Evolutionary conservation across 495 filamentous ascomycete genomes (phyloP), one percentile per base, ranked within the genome.

Genomic region (Friedmanniomyces endolithicus): DNA sequence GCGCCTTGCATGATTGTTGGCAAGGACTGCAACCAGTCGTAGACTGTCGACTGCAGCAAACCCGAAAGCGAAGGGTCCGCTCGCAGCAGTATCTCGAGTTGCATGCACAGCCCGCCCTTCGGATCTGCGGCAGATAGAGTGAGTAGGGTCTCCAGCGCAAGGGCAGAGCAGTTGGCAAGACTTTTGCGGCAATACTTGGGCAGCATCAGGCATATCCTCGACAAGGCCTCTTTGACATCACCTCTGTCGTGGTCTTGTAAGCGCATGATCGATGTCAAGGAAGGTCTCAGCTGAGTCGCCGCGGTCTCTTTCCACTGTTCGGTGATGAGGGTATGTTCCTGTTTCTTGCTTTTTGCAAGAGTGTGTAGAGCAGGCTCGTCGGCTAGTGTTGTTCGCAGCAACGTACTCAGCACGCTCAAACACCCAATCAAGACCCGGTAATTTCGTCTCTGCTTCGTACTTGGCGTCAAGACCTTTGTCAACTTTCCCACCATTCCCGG

Each of bases 401-500:
- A 68, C 9, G 71, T 58, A 4, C 72, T 72, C 16, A 96, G 68
- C 0, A 80, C 68, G 4, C 75, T 69, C 16, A 97, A 67, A 22
- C 78, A 81, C 22, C 62, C 65, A 4, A 80, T 70, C 8, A 96
- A 70, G 0, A 90, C 73, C 57, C 72, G 79, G 56, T 76, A 82
- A 48, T 82, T 79, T 17, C 79, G 74, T 53, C 83, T 83, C 53
- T 72, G 71, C 51, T 80, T 78, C 7, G 78, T 79, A 1, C 78
- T 82, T 0, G 84, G 80, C 25, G 82, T 82, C 31, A 97, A 68
- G 16, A 85, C 71, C 67, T 83, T 89, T 11, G 82, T 84, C 45
- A 99, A 65, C 6, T 81, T 77, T 8, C 90, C 95, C 0, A 95
- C 81, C 2, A 88, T 88, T 8, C 94, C 87, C 8, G 92, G 92